Conservation (phyloP, 441 rosid species). For the Eruca vesicaria region DNA sequence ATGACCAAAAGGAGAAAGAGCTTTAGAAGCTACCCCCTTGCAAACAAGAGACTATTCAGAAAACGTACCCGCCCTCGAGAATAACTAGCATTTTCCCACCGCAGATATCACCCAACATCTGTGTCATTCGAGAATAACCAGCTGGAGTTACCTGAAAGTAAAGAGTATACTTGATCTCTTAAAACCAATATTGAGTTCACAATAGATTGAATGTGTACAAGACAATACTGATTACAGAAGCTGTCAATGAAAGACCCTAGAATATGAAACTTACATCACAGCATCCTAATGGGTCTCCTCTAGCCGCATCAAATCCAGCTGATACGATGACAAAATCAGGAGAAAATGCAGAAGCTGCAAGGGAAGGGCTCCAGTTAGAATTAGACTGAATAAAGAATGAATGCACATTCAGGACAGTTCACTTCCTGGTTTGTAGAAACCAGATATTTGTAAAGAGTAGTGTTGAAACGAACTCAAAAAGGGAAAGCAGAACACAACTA, state of each 20-base stretch:
- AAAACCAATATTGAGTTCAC: neutral
- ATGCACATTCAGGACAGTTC: constrained; percentile 5
- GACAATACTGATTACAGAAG: neutral
- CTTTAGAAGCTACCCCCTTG: constrained; percentile 3
- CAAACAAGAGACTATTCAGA: constrained; percentile 5
- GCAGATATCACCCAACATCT: constrained; percentile 60
- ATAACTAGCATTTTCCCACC: constrained; percentile 90
- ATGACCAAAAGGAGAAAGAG: neutral
- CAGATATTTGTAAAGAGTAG: neutral
- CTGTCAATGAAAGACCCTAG: neutral
- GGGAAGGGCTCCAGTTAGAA: constrained; percentile 17
- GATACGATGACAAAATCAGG: constrained; percentile 96
- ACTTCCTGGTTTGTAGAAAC: constrained; percentile 14
- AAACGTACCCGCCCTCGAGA: constrained; percentile 94
- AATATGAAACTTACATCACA: constrained; percentile 71
- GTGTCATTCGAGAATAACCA: constrained; percentile 90
- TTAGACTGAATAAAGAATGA: constrained; percentile 20
- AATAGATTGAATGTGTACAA: neutral
- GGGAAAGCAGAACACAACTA: constrained; percentile 2
- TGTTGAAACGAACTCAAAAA: constrained; percentile 11
- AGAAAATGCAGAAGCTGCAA: constrained; percentile 87
- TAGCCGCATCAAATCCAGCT: constrained; percentile 99
- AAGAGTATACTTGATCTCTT: neutral
- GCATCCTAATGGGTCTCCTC: constrained; percentile 98
- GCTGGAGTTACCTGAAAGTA: constrained; percentile 75